Percentiles rank a stretch among this genome's conserved stretches.
Evolutionary conservation across 2,329 filamentous ascomycete genomes (phyloP).

Genomic region (Chrysoporthe puriensis): DNA sequence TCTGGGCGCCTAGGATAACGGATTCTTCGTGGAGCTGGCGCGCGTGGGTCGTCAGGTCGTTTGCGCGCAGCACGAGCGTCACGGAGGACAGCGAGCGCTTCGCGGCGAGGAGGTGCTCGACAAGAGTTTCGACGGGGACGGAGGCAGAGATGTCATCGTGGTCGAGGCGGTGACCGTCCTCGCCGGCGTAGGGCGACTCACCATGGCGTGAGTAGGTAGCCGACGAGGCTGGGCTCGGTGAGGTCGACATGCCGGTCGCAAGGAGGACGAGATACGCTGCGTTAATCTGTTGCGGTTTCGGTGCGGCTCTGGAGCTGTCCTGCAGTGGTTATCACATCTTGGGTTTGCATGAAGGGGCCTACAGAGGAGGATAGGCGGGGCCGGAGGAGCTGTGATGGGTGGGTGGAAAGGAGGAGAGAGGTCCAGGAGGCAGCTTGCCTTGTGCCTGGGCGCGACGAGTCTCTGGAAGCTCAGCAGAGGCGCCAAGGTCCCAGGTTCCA

Average conservation of each 20-base stretch:
- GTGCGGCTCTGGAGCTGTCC: constrained; percentile 15
- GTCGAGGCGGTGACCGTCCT: neutral
- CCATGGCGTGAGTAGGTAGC: constrained; percentile 21
- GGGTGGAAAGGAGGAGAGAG: neutral
- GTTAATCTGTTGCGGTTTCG: too few relatives aligned
- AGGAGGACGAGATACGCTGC: neutral
- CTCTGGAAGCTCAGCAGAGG: neutral
- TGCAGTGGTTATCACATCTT: constrained; percentile 26
- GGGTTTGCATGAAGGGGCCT: neutral
- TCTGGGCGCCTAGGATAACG: constrained; percentile 71
- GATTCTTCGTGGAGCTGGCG: constrained; percentile 78
- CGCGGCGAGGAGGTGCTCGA: constrained; percentile 81
- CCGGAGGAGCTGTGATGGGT: constrained; percentile 2
- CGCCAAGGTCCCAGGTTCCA: neutral
- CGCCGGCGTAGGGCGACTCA: constrained; percentile 11
- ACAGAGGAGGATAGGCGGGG: neutral
- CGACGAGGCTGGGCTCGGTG: constrained; percentile 25
- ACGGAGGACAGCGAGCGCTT: constrained; percentile 88
- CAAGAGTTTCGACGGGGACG: constrained; percentile 72
- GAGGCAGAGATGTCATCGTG: constrained; percentile 39
- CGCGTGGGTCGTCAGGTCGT: constrained; percentile 80
- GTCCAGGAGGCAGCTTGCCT: neutral
- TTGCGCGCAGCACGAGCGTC: constrained; percentile 79
- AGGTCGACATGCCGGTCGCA: constrained; percentile 13
- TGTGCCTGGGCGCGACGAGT: neutral